A percentile compares a stretch with the other conserved stretches of the same genome.
phyloP scores from a whole-genome alignment of 441 rosid genomes.

The Bruguiera hainesii region DNA sequence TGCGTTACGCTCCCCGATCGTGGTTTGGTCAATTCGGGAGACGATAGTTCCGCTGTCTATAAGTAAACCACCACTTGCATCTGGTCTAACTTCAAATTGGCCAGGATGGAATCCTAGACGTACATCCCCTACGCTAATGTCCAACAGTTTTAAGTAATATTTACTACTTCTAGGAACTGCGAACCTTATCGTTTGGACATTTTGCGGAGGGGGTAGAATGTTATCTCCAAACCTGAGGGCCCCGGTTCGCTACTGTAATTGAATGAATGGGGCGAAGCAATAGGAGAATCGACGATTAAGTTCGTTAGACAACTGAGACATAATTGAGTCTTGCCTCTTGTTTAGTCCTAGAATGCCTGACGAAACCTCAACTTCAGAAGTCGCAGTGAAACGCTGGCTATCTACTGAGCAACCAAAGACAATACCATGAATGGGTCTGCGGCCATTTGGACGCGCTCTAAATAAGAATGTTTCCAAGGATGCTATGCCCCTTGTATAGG shows the following conservation, averaged over 20 bases:
- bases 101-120: slow-evolving; percentile 16
- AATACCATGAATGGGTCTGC: not conserved
- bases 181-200: no score
- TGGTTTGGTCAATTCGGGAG: not conserved
- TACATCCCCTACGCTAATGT: slow-evolving; percentile 18
- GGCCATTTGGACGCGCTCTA: no score
- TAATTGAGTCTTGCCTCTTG: slow-evolving; percentile 9
- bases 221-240: no score
- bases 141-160: slow-evolving; percentile 17
- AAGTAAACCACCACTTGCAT: slow-evolving; percentile 16
- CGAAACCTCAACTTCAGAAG: not conserved
- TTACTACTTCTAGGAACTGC: not conserved
- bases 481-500: no score
- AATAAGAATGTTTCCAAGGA: no score
- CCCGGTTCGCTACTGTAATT: no score
- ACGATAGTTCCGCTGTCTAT: slow-evolving; percentile 22
- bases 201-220: no score
- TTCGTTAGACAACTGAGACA: not conserved
- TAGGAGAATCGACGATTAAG: slow-evolving; percentile 17
- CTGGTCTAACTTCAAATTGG: not conserved
- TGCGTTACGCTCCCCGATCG: slow-evolving; percentile 6
- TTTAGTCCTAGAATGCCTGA: slow-evolving; percentile 26
- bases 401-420: slow-evolving; percentile 21
- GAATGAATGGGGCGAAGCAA: slow-evolving; percentile 1
- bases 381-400: not conserved